A percentile compares a stretch with the other conserved stretches of the same genome.
phyloP scores from a whole-genome alignment of 495 filamentous ascomycete genomes.

The Aspergillus egyptiacus region DNA sequence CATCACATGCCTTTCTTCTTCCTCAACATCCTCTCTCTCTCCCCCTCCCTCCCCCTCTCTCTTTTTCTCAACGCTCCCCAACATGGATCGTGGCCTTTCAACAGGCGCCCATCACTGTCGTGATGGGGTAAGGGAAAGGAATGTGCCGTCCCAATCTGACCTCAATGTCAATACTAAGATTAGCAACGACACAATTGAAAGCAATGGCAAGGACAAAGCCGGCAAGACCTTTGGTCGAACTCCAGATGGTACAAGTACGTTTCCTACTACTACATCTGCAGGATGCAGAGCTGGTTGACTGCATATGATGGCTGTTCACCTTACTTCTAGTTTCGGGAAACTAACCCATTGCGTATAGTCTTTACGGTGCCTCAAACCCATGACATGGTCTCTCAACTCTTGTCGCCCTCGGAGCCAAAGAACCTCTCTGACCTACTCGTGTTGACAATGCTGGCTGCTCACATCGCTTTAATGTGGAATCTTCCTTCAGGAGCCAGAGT shows the following conservation, averaged over 20 bases:
- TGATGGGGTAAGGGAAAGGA: conserved; percentile 44
- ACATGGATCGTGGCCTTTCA: conserved; percentile 42
- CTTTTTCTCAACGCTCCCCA: conserved; percentile 15
- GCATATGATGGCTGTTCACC: too few relatives aligned
- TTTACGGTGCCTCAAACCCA: conserved; percentile 95
- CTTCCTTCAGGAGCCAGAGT: conserved; percentile 62
- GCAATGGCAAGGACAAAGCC: conserved; percentile 35
- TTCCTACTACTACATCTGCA: background rate
- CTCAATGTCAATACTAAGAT: conserved; percentile 33
- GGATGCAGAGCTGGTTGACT: too few relatives aligned
- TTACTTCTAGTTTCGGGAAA: background rate
- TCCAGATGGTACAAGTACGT: conserved; percentile 78
- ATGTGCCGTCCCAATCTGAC: conserved; percentile 27
- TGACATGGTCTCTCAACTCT: conserved; percentile 97
- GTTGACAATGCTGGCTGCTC: conserved; percentile 68
- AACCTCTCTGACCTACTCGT: conserved; percentile 82
- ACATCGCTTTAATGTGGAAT: conserved; percentile 64
- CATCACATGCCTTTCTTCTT: conserved; percentile 21
- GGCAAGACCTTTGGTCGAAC: conserved; percentile 84
- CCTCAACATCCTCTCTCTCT: too few relatives aligned
- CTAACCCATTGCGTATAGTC: conserved; percentile 47
- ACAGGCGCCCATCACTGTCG: conserved; percentile 36
- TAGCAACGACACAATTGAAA: conserved; percentile 31
- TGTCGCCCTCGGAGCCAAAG: conserved; percentile 93
- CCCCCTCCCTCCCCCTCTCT: too few relatives aligned